Evolutionary conservation across 1,139 yeast species (phyloP), one percentile per base, ranked within the genome.

Genomic region (Ogataea hybrid): DNA sequence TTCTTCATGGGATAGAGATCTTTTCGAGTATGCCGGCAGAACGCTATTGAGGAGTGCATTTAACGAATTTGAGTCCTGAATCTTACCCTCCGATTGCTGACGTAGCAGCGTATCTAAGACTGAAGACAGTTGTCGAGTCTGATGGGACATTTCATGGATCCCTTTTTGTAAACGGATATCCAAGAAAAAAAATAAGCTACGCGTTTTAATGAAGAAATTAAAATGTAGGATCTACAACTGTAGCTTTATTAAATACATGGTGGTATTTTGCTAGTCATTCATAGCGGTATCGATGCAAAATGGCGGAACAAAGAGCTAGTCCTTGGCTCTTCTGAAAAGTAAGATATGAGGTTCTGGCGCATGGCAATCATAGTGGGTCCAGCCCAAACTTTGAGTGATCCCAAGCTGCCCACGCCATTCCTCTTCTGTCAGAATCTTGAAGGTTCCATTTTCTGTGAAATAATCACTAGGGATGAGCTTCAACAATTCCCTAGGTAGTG

Each of bases 361-460:
- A 65, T 94, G 99, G 39, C 96, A 90, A 60, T 92, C 99, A 62
- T 92, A 94, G 64, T 94, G 98, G 39, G 78, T 94, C 99, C 99
- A 94, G 1, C 99, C 99, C 48, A 94, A 72, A 35, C 96, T 86
- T 64, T 92, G 99, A 9, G 98, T 94, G 57, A 94, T 89, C 4
- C 99, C 99, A 43, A 94, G 71, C 2, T 97, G 97, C 6, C 54
- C 52, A 64, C 99, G 76, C 99, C 99, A 94, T 65, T 94, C 99
- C 54, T 92, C 97, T 64, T 94, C 99, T 46, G 84, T 67, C 41
- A 94, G 70, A 43, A 94, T 87, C 53, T 96, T 81, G 54, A 94
- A 73, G 0, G 98, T 92, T 6, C 97, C 97, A 3, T 96, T 87
- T 49, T 90, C 96, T 2, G 56, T 39, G 70, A 94, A 94, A 62